These are phyloP conservation scores for Massarina eburnea DNA, from an alignment of 2,329 filamentous ascomycete genomes.

Conservation along the genomic window DNA sequence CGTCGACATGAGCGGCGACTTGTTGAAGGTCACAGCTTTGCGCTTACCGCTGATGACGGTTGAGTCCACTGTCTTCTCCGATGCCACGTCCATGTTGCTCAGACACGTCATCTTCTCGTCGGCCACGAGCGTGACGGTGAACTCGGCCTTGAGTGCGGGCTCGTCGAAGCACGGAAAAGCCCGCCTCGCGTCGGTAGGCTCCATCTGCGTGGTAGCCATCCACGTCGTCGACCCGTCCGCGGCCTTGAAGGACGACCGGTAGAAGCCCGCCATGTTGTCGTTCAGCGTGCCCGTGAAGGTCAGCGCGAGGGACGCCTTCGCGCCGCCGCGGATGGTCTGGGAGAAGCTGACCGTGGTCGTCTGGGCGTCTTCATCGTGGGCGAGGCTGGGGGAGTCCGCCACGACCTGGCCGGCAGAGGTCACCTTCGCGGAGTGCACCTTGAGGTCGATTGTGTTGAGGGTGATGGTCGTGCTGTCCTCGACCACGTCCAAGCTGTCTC, in stretches of 20 bases:
- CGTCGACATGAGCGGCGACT: constrained; percentile 91
- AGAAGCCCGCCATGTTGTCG: constrained; percentile 97
- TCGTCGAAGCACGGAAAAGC: constrained; percentile 98
- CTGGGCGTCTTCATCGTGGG: constrained; percentile 78
- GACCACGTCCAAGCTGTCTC: constrained; percentile 69
- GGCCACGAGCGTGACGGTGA: constrained; percentile 86
- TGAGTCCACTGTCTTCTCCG: constrained; percentile 72
- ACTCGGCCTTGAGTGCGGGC: constrained; percentile 88
- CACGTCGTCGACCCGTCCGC: constrained; percentile 76
- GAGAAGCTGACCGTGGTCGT: constrained; percentile 79
- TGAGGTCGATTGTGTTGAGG: constrained; percentile 83
- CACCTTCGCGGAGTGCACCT: constrained; percentile 75
- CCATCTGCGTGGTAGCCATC: constrained; percentile 92
- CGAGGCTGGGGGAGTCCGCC: constrained; percentile 66
- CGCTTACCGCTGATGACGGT: constrained; percentile 64
- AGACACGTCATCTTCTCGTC: constrained; percentile 89
- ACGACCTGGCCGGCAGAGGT: constrained; percentile 59
- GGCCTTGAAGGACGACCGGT: constrained; percentile 89
- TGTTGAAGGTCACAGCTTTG: constrained; percentile 90
- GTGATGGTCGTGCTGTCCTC: constrained; percentile 84
- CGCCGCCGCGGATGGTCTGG: constrained; percentile 70
- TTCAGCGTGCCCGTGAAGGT: constrained; percentile 80
- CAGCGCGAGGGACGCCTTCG: constrained; percentile 75
- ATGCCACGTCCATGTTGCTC: constrained; percentile 94
- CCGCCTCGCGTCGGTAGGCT: constrained; percentile 88